Base-by-base conservation (phyloP, 2,329 filamentous ascomycete genomes). In the Dichotomopilus funicola region DNA sequence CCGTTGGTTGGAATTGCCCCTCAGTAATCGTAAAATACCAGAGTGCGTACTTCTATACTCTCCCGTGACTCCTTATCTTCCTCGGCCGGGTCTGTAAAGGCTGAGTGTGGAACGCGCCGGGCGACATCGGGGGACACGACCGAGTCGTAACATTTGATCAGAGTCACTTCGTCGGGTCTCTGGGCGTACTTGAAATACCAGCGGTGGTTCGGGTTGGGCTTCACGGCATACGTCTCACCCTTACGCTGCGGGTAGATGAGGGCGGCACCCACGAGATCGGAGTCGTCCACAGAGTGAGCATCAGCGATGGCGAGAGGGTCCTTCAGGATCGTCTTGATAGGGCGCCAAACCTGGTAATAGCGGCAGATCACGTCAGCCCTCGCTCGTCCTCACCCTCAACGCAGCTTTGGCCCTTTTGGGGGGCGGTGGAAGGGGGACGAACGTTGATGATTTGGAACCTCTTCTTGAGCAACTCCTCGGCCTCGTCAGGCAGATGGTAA, bases 91-190 rank as follows among this genome's bases (percentile, higher is more conserved):
- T 65, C 58, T 1, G 40, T 41, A 34, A 67, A 66, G 0, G 65
- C 60, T 1, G 63, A 62, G 48, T 67, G 65, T 10, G 65, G 65
- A 13, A 60, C 57, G 1, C 65, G 61, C 1, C 64, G 51, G 1
- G 65, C 61, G 72, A 74, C 0, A 78, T 79, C 3, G 80, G 51
- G 51, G 5, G 37, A 47, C 0, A 85, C 58, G 77, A 73, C 27
- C 11, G 59, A 79, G 66, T 85, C 82, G 63, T 78, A 85, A 62
- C 79, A 83, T 66, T 85, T 85, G 67, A 85, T 81, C 44, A 85
- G 62, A 3, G 80, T 71, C 3, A 80, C 76, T 68, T 85, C 74
- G 3, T 77, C 71, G 0, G 79, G 78, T 0, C 70, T 72, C 63
- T 82, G 75, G 1, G 71, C 72, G 48, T 74, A 73, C 57, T 79